Base-by-base conservation (phyloP, 2,329 filamentous ascomycete species). In the Alternaria rosae region DNA sequence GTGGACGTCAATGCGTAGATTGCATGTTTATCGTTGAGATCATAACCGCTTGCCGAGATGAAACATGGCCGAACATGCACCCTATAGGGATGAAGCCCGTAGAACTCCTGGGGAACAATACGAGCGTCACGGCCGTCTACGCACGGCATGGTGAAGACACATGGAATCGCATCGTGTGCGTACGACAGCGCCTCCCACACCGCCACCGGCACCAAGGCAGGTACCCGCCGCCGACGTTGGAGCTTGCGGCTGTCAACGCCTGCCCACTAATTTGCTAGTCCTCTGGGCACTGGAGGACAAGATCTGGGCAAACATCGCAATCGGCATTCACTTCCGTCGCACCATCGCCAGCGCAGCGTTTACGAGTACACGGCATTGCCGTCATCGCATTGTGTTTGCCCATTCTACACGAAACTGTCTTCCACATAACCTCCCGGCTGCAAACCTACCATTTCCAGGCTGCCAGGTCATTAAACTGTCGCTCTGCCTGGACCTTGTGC, bases 401-500 rank as follows among this genome's bases (percentile, higher is more conserved):
- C 47, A 42, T 21, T 28, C 47, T 48, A 67, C 38, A 64, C 51
- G 28, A 62, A 45, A 56, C 61, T 58, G 20, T 63, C 70, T n/a
- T 61, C 57, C 15, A 25, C 28, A 50, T 57, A 61, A n/a, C 64
- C 64, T 35, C 55, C 38, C 15, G 54, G 51, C 30, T 53, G 61
- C 28, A 62, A 62, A 23, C 53, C 56, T 28, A 60, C 35, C 60
- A 67, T 65, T 17, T 67, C 54, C 60, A 59, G n/a, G 66, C 68
- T 54, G 58, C 64, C 62, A 61, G 59, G 50, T 56, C 56, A 32
- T 61, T 70, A 10, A 61, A 56, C 55, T 69, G 68, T 32, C 58
- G 64, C 56, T 68, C 64, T 56, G 71, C 66, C 57, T 70, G 61
- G 8, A 73, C 56, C 20, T 53, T 59, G 44, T 72, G 61, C 67